A percentile compares a stretch with the other conserved stretches of the same genome.
Evolutionary conservation across 208 protist genomes (phyloP).

Genomic region (Trypanosoma melophagium): DNA sequence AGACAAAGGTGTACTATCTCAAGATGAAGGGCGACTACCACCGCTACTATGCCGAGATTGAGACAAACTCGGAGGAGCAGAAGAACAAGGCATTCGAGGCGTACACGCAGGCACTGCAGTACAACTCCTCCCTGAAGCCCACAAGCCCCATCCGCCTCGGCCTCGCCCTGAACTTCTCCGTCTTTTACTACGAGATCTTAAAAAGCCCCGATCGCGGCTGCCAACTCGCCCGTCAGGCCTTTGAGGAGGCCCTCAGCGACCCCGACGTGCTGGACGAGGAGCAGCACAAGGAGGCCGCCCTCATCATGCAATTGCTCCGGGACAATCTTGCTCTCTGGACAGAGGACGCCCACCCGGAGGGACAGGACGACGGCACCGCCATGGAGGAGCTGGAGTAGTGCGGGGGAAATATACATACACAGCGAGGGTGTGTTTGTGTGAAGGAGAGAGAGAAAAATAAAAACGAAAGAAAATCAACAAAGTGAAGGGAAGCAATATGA

Average conservation of each 20-base stretch:
- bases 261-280: conserved; percentile 97
- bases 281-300: conserved; percentile 98
- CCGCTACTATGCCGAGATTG: conserved; percentile 97
- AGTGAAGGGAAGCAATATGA: neutral
- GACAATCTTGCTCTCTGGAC: conserved; percentile 99
- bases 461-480: conserved; percentile 10
- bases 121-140: conserved; percentile 75
- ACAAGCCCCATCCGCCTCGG: conserved; percentile 98
- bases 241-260: conserved; percentile 96
- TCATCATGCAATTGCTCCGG: conserved; percentile 99
- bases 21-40: conserved; percentile 96
- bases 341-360: conserved; percentile 84
- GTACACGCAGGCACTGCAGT: conserved; percentile 87
- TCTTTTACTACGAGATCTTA: conserved; percentile 99
- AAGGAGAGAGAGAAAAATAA: conserved; percentile 6
- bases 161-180: conserved; percentile 99
- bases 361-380: conserved; percentile 76
- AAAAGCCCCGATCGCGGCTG: conserved; percentile 96
- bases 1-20: conserved; percentile 93
- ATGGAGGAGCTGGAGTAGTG: conserved; percentile 89
- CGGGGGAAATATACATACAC: neutral
- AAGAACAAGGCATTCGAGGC: conserved; percentile 90
- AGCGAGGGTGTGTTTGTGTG: neutral
- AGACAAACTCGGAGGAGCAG: conserved; percentile 75
- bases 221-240: conserved; percentile 96